phyloP scores from a whole-genome alignment of 805 yeast species.

The Ogataea siamensis region DNA sequence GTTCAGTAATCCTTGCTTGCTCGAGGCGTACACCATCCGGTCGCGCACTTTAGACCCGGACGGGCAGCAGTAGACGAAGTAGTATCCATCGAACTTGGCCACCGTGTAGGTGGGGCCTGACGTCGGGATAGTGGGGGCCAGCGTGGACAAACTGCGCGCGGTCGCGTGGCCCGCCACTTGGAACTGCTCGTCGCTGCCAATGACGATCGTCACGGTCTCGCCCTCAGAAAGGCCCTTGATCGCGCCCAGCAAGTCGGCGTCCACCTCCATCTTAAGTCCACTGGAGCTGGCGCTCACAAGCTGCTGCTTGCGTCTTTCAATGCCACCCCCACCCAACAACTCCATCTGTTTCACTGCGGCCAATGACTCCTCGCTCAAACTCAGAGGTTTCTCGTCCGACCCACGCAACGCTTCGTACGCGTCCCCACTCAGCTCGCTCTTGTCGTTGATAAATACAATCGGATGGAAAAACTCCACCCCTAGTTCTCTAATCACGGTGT shows the following conservation, averaged over 20 bases:
- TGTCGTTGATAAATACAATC: constrained; percentile 53
- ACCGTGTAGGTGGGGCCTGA: constrained; percentile 60
- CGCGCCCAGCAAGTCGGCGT: constrained; percentile 4
- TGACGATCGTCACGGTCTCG: constrained; percentile 15
- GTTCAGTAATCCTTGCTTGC: constrained; percentile 58
- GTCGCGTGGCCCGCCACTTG: constrained; percentile 14
- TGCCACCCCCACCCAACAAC: constrained; percentile 34
- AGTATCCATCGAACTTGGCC: constrained; percentile 40
- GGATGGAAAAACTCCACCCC: constrained; percentile 57
- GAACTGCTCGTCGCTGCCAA: constrained; percentile 14
- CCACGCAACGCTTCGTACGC: constrained; percentile 45
- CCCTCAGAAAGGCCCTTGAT: constrained; percentile 5
- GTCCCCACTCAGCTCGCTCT: constrained; percentile 49
- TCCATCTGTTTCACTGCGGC: constrained; percentile 45
- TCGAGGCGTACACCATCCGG: constrained; percentile 89
- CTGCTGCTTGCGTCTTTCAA: constrained; percentile 23
- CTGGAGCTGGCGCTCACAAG: constrained; percentile 23
- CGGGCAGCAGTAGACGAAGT: constrained; percentile 85
- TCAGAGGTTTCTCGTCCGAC: constrained; percentile 47
- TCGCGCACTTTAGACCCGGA: constrained; percentile 86
- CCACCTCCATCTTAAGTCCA: constrained; percentile 15
- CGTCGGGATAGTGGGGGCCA: constrained; percentile 33
- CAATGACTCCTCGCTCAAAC: constrained; percentile 56
- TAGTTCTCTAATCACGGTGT: constrained; percentile 67
- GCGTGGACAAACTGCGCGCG: constrained; percentile 25